Evolutionary conservation across 2,329 filamentous ascomycete species (phyloP).

Genomic region (Colletotrichum gloeosporioides): DNA sequence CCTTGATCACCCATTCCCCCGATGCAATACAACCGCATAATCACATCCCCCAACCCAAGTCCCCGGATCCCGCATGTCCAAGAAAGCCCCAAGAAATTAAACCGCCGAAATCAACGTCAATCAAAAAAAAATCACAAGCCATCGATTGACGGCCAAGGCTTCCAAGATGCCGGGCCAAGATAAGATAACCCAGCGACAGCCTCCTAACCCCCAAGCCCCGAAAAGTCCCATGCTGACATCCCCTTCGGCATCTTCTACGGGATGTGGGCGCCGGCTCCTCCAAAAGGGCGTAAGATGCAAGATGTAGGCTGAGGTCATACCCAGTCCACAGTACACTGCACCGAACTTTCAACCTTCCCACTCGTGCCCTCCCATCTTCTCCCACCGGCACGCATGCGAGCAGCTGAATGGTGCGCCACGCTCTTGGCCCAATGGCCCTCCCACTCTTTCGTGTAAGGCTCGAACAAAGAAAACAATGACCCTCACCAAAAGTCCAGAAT

Average conservation of each 20-base stretch:
- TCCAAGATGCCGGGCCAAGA: not conserved
- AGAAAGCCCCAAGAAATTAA: not conserved
- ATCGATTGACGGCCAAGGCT: too few relatives aligned
- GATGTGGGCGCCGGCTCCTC: not conserved
- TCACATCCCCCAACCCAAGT: not conserved
- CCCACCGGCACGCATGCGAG: not conserved
- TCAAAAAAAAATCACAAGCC: not conserved
- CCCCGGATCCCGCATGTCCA: not conserved
- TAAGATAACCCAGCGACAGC: not conserved
- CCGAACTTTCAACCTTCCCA: too few relatives aligned
- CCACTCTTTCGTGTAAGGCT: not conserved
- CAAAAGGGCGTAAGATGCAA: not conserved
- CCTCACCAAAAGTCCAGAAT: not conserved
- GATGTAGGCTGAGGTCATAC: not conserved
- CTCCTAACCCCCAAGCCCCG: not conserved
- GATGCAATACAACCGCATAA: not conserved
- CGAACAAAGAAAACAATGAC: not conserved
- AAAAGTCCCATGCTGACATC: not conserved
- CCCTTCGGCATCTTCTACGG: not conserved
- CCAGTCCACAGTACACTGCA: not conserved
- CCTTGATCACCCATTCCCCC: not conserved
- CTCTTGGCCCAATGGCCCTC: not conserved
- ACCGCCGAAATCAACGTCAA: not conserved
- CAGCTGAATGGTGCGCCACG: not conserved
- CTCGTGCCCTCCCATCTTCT: not conserved